Base-by-base conservation (phyloP, 768 basidiomycete genomes). In the Pilatotrama ljubarskyi region DNA sequence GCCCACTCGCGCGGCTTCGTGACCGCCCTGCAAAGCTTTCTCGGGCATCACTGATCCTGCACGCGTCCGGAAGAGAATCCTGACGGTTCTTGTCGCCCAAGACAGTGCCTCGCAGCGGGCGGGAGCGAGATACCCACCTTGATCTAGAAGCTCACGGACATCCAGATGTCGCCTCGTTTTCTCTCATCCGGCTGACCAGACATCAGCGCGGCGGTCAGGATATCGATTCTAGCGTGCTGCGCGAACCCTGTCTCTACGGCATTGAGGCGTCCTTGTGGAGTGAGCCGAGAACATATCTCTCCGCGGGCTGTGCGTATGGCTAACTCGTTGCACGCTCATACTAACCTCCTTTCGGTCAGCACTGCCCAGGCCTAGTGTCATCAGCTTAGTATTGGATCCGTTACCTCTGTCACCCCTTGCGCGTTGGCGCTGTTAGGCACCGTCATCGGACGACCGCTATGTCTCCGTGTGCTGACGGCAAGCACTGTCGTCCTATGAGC, bases 31-130 rank as follows among this genome's bases (percentile, higher is more conserved):
- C 55, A 36, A n/a, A 40, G 46, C 37, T 47, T 42, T 55, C 54
- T 55, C 44, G 44, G 29, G 26, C 47, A 57, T 57, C 55, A 57
- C 9, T 57, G 55, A 57, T 57, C 47, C 44, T 57, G 47, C 47
- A 42, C 37, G 44, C 44, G 24, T 35, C 36, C 22, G 52, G 44
- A 35, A 20, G 17, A 17, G 22, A 29, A 20, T 35, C 47, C 36
- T 49, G 26, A 38, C 38, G 24, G 24, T 38, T 47, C 38, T 48
- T 41, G 53, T 49, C 59, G 49, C 53, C 42, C 42, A 35, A 22
- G 49, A 42, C 55, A 57, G 55, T 57, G 55, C 55, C 55, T 35
- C 37, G 17, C 36, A 44, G 40, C 44, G 50, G 48, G 44, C 37
- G 43, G 55, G 41, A 57, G 50, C 29, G 37, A 57, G 24, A 15